Conservation (phyloP, 352 stramenopile species). For the Nothophytophthora sp. region DNA sequence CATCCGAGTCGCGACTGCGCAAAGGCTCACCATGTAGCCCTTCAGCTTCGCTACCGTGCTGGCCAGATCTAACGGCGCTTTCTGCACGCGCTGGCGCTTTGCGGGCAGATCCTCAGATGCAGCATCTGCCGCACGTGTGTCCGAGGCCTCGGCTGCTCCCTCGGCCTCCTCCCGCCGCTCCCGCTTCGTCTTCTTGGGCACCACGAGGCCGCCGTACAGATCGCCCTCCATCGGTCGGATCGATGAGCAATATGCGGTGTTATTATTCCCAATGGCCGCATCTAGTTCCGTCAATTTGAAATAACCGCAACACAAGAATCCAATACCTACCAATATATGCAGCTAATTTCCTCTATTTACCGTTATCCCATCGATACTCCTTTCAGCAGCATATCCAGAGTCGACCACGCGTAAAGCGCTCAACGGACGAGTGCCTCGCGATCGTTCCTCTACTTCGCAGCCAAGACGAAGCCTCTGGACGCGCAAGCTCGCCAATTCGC, state of each 20-base stretch:
- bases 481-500: slow-evolving; percentile 25
- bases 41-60: slow-evolving; percentile 57
- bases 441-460: background rate
- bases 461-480: slow-evolving; percentile 28
- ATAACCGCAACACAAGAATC: too few relatives aligned
- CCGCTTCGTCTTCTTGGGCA: slow-evolving; percentile 55
- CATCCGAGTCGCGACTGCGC: background rate
- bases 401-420: slow-evolving; percentile 11
- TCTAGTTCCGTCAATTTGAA: too few relatives aligned
- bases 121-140: background rate
- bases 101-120: background rate
- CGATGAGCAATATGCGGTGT: too few relatives aligned
- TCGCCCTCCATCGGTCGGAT: slow-evolving; percentile 23
- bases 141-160: background rate
- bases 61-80: slow-evolving; percentile 36
- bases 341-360: background rate
- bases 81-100: slow-evolving; percentile 32
- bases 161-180: slow-evolving; percentile 14
- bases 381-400: background rate
- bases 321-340: background rate
- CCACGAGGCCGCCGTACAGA: slow-evolving; percentile 57
- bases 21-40: slow-evolving; percentile 57
- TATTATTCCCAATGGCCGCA: too few relatives aligned
- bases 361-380: slow-evolving; percentile 7
- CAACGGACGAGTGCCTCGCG: slow-evolving; percentile 6